Conservation (phyloP, 202 grass and related monocot species). For the Schoenoplectus triqueter region DNA sequence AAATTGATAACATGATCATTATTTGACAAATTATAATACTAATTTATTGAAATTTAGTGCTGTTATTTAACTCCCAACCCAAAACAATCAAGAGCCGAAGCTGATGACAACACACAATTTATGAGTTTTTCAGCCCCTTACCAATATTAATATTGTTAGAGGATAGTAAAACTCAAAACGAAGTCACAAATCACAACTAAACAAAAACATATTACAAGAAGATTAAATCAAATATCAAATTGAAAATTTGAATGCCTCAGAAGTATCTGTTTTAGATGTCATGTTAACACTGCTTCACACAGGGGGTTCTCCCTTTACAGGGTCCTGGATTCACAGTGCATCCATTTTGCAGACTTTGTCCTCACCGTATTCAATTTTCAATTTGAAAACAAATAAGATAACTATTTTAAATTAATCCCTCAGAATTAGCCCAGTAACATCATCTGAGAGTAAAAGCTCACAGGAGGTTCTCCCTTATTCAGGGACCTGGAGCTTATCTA, state of each 20-base stretch:
- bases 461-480: constrained; percentile 70
- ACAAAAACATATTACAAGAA: background rate
- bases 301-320: constrained; percentile 45
- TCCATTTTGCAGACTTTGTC: constrained; percentile 42
- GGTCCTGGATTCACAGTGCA: constrained; percentile 44
- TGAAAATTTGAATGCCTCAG: constrained; percentile 32
- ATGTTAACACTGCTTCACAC: constrained; percentile 38
- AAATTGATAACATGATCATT: no score
- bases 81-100: constrained; percentile 63
- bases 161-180: constrained; percentile 67
- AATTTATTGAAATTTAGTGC: constrained; percentile 50
- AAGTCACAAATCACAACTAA: fast-evolving
- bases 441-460: constrained; percentile 49
- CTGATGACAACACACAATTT: constrained; percentile 74
- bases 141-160: constrained; percentile 40
- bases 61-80: constrained; percentile 88
- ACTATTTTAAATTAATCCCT: background rate
- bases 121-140: constrained; percentile 67
- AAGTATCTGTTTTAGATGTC: constrained; percentile 41
- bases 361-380: background rate
- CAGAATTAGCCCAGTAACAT: constrained; percentile 36
- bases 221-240: background rate
- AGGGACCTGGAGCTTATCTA: constrained; percentile 43
- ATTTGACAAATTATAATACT: no score
- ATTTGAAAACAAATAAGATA: background rate